Conservation (phyloP, 352 stramenopile genomes). For the Pythium angustatum region DNA sequence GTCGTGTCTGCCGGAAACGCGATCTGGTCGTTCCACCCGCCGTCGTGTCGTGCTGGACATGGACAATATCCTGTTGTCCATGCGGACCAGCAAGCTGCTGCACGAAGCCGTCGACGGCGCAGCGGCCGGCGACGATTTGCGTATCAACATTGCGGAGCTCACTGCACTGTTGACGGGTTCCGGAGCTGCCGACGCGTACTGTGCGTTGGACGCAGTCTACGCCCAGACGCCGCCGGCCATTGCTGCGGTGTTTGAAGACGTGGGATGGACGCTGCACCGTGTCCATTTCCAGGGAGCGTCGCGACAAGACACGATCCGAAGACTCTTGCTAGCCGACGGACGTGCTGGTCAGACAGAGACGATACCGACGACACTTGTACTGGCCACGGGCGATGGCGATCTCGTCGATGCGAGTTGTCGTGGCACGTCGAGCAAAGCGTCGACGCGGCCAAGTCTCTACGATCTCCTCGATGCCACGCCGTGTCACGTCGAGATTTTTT, state of each 20-base stretch:
- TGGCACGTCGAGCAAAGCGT: background rate
- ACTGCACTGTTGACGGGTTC: background rate
- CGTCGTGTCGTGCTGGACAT: constrained; percentile 11
- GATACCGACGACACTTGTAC: background rate
- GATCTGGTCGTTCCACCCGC: too few species aligned
- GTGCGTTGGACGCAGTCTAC: background rate
- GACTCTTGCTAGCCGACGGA: too few species aligned
- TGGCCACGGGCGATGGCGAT: constrained; percentile 4
- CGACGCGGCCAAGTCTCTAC: too few species aligned
- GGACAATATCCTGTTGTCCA: constrained; percentile 9
- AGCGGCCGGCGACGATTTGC: background rate
- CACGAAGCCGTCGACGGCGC: background rate
- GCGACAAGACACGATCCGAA: background rate
- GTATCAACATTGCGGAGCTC: background rate
- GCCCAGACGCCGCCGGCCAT: background rate
- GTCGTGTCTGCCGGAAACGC: too few species aligned
- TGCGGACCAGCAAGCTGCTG: background rate
- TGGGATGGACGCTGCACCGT: constrained; percentile 3
- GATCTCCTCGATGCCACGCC: background rate
- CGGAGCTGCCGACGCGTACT: background rate
- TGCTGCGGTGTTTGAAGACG: background rate
- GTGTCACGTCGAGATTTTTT: background rate
- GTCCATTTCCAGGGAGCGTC: background rate
- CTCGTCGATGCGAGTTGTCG: background rate
- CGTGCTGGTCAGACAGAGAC: too few species aligned